These are phyloP conservation scores for Geotrichum reessii DNA, from an alignment of 1,139 yeast species.

Conservation along the genomic window DNA sequence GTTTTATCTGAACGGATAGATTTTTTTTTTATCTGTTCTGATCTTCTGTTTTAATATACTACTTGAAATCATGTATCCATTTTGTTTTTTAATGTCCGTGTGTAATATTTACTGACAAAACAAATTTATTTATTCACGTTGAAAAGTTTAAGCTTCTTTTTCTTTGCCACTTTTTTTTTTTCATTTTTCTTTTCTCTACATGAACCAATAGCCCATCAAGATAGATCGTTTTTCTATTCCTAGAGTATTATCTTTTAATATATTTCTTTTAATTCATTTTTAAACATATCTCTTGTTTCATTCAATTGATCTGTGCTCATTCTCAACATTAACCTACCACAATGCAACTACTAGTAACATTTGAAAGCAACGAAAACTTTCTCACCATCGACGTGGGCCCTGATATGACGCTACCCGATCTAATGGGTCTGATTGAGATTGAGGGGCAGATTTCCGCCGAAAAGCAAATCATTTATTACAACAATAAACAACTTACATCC, in stretches of 20 bases:
- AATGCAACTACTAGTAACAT: conserved; percentile 29
- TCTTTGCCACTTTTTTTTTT: conserved; percentile 32
- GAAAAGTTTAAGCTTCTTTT: conserved; percentile 24
- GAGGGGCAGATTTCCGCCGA: conserved; percentile 54
- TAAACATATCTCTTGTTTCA: conserved; percentile 19
- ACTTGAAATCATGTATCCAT: conserved; percentile 10
- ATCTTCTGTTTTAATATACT: background rate
- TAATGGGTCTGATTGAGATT: conserved; percentile 70
- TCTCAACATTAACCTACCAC: conserved; percentile 21
- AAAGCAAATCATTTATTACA: conserved; percentile 46
- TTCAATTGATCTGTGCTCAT: conserved; percentile 14
- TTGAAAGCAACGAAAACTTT: conserved; percentile 27
- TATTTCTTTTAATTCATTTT: background rate
- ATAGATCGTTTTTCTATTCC: background rate
- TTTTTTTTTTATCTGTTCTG: background rate
- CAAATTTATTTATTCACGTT: background rate
- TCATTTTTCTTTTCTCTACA: conserved; percentile 16
- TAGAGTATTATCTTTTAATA: background rate
- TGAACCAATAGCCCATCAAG: background rate
- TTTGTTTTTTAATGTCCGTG: background rate
- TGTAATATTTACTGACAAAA: conserved; percentile 18
- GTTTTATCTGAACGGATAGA: no score
- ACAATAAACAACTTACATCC: conserved; percentile 37
- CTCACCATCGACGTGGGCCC: conserved; percentile 53
- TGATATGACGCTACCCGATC: conserved; percentile 60